Base-by-base conservation (phyloP, 352 stramenopile species). In the Globisporangium acanthophoron region DNA sequence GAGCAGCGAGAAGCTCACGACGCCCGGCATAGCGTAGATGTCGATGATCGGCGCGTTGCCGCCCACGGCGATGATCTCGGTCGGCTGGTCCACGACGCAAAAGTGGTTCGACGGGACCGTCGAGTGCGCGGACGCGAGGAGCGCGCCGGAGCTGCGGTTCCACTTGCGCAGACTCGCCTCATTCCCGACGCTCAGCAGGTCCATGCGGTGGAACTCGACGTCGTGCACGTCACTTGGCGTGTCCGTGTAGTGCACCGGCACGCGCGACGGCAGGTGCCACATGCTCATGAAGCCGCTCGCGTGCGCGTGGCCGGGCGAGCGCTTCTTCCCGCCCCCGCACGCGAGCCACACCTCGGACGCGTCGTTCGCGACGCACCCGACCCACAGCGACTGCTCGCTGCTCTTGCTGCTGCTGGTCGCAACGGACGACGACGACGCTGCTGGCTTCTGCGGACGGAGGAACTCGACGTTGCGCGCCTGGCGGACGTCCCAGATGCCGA, bases 1-100 rank as follows among this genome's bases (percentile, higher is more conserved):
- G 49, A 85, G 52, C 16, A 92, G 66, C 48, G 82, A 89, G 62
- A 90, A 92, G 71, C 82, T 92, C 46, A 92, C 80, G 55, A 92
- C 82, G 49, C 82, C 82, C 0, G 82, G 76, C 79, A 92, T 90
- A 51, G 81, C 80, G 67, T 82, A 90, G 39, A 92, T 85, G 59
- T 92, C 78, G 54, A 92, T 84, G 0, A 76, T 50, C 0, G 78
- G 69, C 18, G 78, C 63, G 46, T 72, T 66, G 45, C 82, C 82
- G 1, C 82, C 82, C 12, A 89, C 71, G 12, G 80, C 82, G 59
- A 92, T 84, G 24, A 92, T 62, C 45, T 88, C 78, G 3, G 77
- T 88, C 11, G 71, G 67, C 0, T 64, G 20, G 48, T 90, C 79
- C 4, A 88, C 78, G 1, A 79, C 79, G 53, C 82, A 92, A 59